Evolutionary conservation across 768 basidiomycete genomes (phyloP), one percentile per base, ranked within the genome.

Genomic region (Leucogyrophana mollusca): DNA sequence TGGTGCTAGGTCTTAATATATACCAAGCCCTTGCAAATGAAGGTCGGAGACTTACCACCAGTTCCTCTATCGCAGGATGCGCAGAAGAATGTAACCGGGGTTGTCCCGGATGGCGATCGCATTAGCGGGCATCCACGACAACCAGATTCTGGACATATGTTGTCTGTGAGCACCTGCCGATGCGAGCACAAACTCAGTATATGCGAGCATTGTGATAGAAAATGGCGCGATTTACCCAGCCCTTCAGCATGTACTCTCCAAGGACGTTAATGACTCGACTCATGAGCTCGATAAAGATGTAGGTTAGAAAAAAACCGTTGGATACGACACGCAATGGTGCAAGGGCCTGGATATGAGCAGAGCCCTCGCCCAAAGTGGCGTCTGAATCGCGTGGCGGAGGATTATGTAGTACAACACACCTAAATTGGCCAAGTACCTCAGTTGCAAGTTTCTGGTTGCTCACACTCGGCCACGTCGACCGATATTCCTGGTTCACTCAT

Each of bases 191-290:
- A 40, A 40, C n/a, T n/a, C 37, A 41, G 6, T 33, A 38, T 46
- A 51, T 30, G 27, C 16, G 40, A 32, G 18, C 13, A 13, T 16
- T 3, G 38, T 34, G 6, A 16, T 34, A 10, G 27, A 21, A 25
- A 43, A 9, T 33, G 45, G 36, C 8, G 14, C 18, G 27, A 5
- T 71, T 49, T 48, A 87, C 87, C 87, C 87, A 89, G 54, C 88
- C 88, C 62, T 79, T 82, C 52, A 89, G 68, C 80, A 91, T 81
- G 50, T 79, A 84, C 52, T 83, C 77, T 4, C 85, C 85, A 13
- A 90, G 73, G 9, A 86, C 74, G 55, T 85, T 77, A 33, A 72
- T 62, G 34, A 81, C 65, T 21, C 68, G 73, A 32, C 69, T 68
- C 82, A 85, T 85, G 22, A 43, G 20, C 43, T 50, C 20, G 45